Base-by-base conservation (phyloP, 768 basidiomycete species). In the Tulasnella sp. region DNA sequence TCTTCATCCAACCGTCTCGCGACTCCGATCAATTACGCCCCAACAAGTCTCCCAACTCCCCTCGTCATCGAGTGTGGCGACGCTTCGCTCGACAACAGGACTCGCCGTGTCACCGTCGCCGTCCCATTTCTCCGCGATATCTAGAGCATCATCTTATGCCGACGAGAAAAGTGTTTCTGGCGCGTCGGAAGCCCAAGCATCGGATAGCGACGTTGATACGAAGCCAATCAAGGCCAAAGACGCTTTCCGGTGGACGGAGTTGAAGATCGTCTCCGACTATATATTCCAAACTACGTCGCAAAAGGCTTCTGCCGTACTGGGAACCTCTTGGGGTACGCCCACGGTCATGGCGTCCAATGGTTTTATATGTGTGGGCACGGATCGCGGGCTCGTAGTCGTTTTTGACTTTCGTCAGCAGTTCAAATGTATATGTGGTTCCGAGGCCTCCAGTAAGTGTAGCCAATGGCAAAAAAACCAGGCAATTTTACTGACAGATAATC, bases 331-430 rank as follows among this genome's bases (percentile, higher is more conserved):
- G 24, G 94, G 94, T 1, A 86, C 85, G 0, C 96, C 97, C 7
- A 96, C 92, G 0, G 93, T 93, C 12, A 84, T 98, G 78, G 91
- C 93, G 14, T 93, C 94, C 18, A 94, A 94, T 82, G 97, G 96
- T 0, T 86, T 97, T 78, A 90, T 99, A 44, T 98, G 96, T 82
- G 87, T 98, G 9, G 98, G 98, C 21, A 96, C 94, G 9, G 91
- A 92, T 71, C 87, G 87, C 40, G 98, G 97, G 18, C 91, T 89
- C 83, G 88, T 94, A 62, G 88, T 91, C 73, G 92, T 98, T 1
- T 97, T 95, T 84, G 95, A 96, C 85, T 98, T 98, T 84, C 92
- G 92, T 83, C 97, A 99, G 84, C 91, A 91, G 8, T 83, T 97
- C 81, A 90, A 90, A 82, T 91, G 92, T 82, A 86, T 97, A 14